These are phyloP conservation scores for Lachnellula hyalina DNA, from an alignment of 2,329 filamentous ascomycete genomes.

Conservation along the genomic window DNA sequence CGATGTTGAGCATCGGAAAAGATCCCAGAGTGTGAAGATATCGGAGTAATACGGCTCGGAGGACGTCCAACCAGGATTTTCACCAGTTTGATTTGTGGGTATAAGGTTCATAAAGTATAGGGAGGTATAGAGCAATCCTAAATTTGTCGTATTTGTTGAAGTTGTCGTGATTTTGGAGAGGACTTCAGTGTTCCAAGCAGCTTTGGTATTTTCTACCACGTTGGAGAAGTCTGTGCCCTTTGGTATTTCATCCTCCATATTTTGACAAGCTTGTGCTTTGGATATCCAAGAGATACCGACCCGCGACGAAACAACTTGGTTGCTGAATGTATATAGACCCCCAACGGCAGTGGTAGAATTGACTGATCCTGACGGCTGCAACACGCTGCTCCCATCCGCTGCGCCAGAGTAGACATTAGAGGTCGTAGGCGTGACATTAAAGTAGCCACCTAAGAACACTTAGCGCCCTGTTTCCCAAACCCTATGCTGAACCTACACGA, in stretches of 20 bases:
- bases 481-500: constrained; percentile 44
- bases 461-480: background rate
- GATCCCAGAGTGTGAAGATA: constrained; percentile 64
- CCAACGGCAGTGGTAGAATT: constrained; percentile 42
- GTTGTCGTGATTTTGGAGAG: constrained; percentile 59
- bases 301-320: constrained; percentile 40
- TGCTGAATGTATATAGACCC: constrained; percentile 41
- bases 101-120: constrained; percentile 46
- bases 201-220: constrained; percentile 39
- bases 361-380: constrained; percentile 27
- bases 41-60: constrained; percentile 67
- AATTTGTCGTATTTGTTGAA: constrained; percentile 48
- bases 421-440: constrained; percentile 17
- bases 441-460: constrained; percentile 21
- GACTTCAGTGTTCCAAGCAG: constrained; percentile 55
- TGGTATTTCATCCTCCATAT: constrained; percentile 41
- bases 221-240: constrained; percentile 37
- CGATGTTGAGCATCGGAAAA: constrained; percentile 57
- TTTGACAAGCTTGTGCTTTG: constrained; percentile 42
- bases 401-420: constrained; percentile 26
- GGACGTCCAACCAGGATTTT: constrained; percentile 62
- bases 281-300: constrained; percentile 48
- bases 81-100: constrained; percentile 62
- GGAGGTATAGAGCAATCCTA: constrained; percentile 60
- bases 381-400: constrained; percentile 26